phyloP scores from a whole-genome alignment of 495 filamentous ascomycete species.

The Neurospora africana region DNA sequence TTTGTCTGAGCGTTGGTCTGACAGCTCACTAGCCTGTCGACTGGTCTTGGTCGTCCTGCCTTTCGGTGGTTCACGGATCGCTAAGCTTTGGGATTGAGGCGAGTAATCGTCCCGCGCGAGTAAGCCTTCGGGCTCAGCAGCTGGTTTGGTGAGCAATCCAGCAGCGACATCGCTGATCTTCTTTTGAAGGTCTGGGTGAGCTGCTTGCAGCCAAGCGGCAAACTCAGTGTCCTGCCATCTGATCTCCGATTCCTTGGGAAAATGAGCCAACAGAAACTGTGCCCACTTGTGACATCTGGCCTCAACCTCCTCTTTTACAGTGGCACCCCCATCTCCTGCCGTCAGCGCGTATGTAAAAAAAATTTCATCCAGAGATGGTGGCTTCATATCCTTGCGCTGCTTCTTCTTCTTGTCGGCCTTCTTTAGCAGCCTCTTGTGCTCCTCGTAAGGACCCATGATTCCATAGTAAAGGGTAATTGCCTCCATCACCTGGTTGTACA shows the following conservation, averaged over 20 bases:
- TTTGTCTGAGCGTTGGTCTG: background rate
- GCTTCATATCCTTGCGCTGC: conserved; percentile 11
- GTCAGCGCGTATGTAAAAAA: conserved; percentile 33
- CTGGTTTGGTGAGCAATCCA: background rate
- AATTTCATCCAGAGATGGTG: conserved; percentile 20
- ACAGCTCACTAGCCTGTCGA: conserved; percentile 4
- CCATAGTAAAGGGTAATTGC: conserved; percentile 63
- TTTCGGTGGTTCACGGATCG: background rate
- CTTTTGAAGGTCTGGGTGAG: conserved; percentile 17
- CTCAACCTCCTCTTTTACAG: conserved; percentile 24
- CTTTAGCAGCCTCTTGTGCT: conserved; percentile 13
- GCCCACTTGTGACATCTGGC: conserved; percentile 25
- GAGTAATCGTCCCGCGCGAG: background rate
- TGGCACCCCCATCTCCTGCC: conserved; percentile 30
- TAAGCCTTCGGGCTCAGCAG: background rate
- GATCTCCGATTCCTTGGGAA: conserved; percentile 22
- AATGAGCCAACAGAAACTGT: conserved; percentile 32
- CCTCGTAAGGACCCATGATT: conserved; percentile 31
- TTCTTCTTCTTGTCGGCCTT: conserved; percentile 22
- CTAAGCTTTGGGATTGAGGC: background rate
- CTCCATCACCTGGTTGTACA: conserved; percentile 57
- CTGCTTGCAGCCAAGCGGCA: conserved; percentile 20
- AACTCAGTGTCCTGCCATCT: conserved; percentile 27
- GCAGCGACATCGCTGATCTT: conserved; percentile 5
- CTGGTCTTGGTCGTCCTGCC: conserved; percentile 6